Percentiles rank a stretch among this genome's conserved stretches.
Evolutionary conservation across 2,329 filamentous ascomycete genomes (phyloP).

Genomic region (Fusarium sp.): DNA sequence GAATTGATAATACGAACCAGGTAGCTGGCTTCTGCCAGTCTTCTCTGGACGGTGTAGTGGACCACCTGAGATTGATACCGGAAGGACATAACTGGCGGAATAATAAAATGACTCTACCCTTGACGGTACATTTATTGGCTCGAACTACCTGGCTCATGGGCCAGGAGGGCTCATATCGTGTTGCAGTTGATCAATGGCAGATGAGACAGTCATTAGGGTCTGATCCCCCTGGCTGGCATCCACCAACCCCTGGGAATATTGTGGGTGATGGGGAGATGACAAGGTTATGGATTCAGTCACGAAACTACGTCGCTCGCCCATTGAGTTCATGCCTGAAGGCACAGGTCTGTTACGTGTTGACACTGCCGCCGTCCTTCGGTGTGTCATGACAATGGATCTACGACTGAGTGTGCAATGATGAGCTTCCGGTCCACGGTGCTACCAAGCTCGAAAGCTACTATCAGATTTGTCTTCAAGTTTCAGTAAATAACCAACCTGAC

Average conservation of each 20-base stretch:
- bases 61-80: slow-evolving; percentile 5
- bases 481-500: neutral
- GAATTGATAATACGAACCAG: slow-evolving; percentile 36
- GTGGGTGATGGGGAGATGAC: neutral
- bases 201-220: neutral
- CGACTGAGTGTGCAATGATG: neutral
- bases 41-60: slow-evolving; percentile 9
- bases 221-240: neutral
- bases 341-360: too few relatives aligned
- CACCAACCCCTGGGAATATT: neutral
- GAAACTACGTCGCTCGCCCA: neutral
- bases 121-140: neutral
- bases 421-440: neutral
- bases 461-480: neutral
- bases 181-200: neutral
- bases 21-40: slow-evolving; percentile 20
- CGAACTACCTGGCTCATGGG: neutral
- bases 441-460: neutral
- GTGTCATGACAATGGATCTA: neutral
- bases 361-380: neutral
- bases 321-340: neutral
- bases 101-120: neutral
- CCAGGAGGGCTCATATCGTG: neutral
- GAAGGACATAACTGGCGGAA: slow-evolving; percentile 1
- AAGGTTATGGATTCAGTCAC: neutral